Conservation (phyloP, 305 asterid species). For the Galium porrigens region DNA sequence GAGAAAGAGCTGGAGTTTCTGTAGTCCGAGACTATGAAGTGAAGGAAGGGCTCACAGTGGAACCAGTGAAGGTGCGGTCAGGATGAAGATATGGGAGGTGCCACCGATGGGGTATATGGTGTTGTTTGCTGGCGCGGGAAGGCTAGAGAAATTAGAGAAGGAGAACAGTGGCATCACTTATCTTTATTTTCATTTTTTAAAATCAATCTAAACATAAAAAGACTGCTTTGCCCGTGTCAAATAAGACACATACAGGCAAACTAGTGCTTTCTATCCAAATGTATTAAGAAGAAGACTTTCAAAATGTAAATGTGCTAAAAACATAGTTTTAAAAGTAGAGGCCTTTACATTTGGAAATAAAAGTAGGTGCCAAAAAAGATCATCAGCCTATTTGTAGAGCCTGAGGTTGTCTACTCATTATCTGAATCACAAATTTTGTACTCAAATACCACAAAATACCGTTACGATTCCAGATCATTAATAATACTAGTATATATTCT, state of each 20-base stretch:
- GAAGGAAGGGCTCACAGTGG: not conserved
- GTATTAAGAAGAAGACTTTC: not conserved
- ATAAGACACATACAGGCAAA: not conserved
- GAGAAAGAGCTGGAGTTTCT: not conserved
- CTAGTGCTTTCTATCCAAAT: not conserved
- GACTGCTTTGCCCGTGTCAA: not conserved
- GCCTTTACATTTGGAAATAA: not conserved
- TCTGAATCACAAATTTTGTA: not conserved
- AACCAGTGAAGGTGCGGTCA: not conserved
- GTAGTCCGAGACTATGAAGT: not conserved
- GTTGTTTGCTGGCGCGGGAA: not conserved
- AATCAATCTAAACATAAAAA: not conserved
- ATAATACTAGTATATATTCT: not conserved
- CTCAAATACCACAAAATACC: not conserved
- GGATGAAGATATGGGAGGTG: not conserved
- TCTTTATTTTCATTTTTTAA: no score
- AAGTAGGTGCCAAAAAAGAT: not conserved
- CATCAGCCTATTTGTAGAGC: not conserved
- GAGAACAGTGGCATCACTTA: not conserved
- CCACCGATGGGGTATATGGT: not conserved
- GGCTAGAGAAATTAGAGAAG: not conserved
- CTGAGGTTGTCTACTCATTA: not conserved
- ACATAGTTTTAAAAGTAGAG: not conserved
- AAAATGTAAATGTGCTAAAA: not conserved
- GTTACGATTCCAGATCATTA: not conserved